Evolutionary conservation across 345 rosid species (phyloP), one percentile per base, ranked within the genome.

Genomic region (Mangifera indica): DNA sequence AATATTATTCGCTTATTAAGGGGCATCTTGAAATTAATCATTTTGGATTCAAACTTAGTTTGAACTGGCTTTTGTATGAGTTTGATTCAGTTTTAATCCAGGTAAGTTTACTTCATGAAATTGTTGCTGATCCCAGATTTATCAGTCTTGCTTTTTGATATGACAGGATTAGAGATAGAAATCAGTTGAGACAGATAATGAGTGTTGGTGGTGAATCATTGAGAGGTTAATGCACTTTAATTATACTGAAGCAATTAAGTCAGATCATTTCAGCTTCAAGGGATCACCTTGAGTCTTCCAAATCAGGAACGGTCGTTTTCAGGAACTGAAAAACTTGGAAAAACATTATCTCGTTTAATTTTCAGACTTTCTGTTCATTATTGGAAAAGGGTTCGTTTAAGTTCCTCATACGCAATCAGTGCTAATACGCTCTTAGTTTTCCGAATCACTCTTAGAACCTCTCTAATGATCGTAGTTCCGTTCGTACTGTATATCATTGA

Each of bases 191-290:
- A 11, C 0, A 57, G 0, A 56, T 56, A 56, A 69, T 69, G 63
- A 53, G 11, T 55, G 63, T 18, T 40, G 29, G 40, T 14, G 40
- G 2, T 20, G 42, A 56, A 56, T 69, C 40, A 55, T 56, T 40
- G 54, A 69, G 53, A n/a, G n/a, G 72, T 24, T 58, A 57, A 69
- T 58, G 53, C 56, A 48, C 65, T 32, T 69, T 69, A 2, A 34
- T 34, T 42, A 44, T 49, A 24, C 37, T 18, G 20, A 57, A 48
- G 72, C 64, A 57, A 57, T 10, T 32, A 48, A 44, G 57, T 45
- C 24, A 21, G 34, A 40, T 37, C 7, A 49, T 58, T 18, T 69
- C 55, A 58, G 26, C 64, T 58, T 70, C 45, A 17, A 58, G 17
- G 20, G 44, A 20, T 29, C 53, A 15, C 29, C 60, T 15, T 42